A percentile compares a stretch with the other conserved stretches of the same genome.
Evolutionary conservation across 768 basidiomycete species (phyloP).

Genomic region (Hortiboletus flavorubellus): DNA sequence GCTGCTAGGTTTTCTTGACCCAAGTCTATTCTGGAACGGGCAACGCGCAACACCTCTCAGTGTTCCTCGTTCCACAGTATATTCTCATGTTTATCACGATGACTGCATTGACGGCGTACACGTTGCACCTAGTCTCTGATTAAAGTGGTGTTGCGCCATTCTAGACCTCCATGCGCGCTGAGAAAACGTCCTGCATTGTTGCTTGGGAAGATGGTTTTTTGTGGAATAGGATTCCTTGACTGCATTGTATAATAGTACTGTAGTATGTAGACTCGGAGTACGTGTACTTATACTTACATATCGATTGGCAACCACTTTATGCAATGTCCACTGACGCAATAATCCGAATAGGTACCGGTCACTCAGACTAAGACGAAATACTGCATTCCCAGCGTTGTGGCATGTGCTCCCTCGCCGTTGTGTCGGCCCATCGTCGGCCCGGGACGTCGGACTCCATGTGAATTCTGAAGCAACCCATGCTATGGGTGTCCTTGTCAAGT

Average conservation of each 20-base stretch:
- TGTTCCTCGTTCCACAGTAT: constrained; percentile 62
- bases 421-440: too few relatives aligned
- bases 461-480: too few relatives aligned
- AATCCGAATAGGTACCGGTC: too few relatives aligned
- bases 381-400: too few relatives aligned
- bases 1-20: constrained; percentile 52
- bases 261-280: too few relatives aligned
- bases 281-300: too few relatives aligned
- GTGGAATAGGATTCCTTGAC: neutral
- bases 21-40: constrained; percentile 68
- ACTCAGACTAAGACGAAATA: too few relatives aligned
- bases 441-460: too few relatives aligned
- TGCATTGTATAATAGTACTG: neutral
- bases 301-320: too few relatives aligned
- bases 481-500: too few relatives aligned
- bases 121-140: constrained; percentile 36
- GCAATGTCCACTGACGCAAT: too few relatives aligned
- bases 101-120: constrained; percentile 36
- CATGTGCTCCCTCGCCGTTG: too few relatives aligned
- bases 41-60: constrained; percentile 54
- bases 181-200: neutral
- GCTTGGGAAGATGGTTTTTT: neutral
- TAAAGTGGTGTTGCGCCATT: neutral
- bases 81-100: constrained; percentile 38
- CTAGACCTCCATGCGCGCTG: neutral